These are phyloP conservation scores for Thelonectria olida DNA, from an alignment of 2,329 filamentous ascomycete genomes.

Conservation along the genomic window DNA sequence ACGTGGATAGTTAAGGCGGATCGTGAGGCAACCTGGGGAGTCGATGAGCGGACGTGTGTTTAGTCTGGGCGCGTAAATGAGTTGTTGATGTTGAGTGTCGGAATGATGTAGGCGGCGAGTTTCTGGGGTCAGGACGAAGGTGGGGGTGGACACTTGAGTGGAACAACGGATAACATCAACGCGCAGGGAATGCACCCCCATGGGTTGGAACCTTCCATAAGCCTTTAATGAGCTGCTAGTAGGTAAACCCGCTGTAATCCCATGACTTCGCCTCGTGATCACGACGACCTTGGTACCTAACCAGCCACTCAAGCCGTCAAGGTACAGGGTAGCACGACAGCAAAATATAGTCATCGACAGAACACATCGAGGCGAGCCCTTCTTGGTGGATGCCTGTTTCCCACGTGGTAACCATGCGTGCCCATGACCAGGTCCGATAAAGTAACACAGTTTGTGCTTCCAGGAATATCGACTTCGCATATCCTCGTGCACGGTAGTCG, in stretches of 20 bases:
- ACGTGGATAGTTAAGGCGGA: background rate
- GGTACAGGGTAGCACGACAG: conserved; percentile 1
- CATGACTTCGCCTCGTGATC: conserved; percentile 14
- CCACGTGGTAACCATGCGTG: conserved; percentile 10
- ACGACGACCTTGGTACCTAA: too few species aligned
- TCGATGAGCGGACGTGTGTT: background rate
- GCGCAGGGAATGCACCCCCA: too few species aligned
- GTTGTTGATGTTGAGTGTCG: background rate
- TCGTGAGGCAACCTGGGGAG: conserved; percentile 9
- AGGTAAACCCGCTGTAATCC: too few species aligned
- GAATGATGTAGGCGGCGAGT: conserved; percentile 26
- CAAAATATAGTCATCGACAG: background rate
- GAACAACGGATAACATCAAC: background rate
- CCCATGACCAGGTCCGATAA: too few species aligned
- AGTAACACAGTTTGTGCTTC: too few species aligned
- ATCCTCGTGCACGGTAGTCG: too few species aligned
- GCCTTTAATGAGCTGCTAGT: too few species aligned
- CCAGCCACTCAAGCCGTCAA: too few species aligned
- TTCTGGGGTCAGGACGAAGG: background rate
- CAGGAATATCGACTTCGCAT: too few species aligned
- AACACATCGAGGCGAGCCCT: background rate
- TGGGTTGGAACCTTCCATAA: too few species aligned
- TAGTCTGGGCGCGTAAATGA: conserved; percentile 4
- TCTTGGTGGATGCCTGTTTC: background rate
- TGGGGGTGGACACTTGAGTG: background rate